Percentiles rank a stretch among this genome's conserved stretches.
These are phyloP conservation scores for Pseudogymnoascus sp. DNA, from an alignment of 2,329 filamentous ascomycete species.

Conservation along the genomic window DNA sequence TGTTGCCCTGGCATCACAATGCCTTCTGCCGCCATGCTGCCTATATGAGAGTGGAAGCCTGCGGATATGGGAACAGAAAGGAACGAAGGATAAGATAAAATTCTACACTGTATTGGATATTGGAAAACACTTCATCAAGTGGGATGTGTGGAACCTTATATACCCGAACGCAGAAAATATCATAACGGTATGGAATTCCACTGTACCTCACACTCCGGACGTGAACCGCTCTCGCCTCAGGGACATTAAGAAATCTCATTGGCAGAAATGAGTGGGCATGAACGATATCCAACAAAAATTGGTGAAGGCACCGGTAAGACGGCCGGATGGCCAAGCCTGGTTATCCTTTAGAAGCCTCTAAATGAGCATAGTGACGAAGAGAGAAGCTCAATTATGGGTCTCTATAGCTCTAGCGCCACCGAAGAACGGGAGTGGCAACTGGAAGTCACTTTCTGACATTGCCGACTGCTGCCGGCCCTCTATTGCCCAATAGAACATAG, in stretches of 20 bases:
- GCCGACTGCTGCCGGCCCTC: not conserved
- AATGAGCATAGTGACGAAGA: not conserved
- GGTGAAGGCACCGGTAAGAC: not conserved
- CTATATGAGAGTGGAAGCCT: not conserved
- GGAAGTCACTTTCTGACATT: slow-evolving; percentile 7
- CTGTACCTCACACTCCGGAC: not conserved
- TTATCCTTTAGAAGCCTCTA: not conserved
- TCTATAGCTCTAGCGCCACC: not conserved
- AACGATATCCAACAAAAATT: not conserved
- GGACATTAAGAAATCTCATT: not conserved
- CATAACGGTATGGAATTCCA: not conserved
- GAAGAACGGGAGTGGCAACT: slow-evolving; percentile 2
- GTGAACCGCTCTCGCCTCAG: not conserved
- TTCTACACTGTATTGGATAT: not conserved
- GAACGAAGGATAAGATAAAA: not conserved
- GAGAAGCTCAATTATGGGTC: not conserved
- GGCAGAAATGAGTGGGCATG: not conserved
- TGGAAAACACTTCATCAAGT: not conserved
- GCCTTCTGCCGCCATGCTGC: slow-evolving; percentile 8
- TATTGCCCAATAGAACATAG: not conserved
- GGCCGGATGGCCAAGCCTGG: not conserved
- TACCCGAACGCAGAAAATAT: not conserved
- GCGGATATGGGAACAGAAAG: not conserved
- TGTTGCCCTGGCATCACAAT: slow-evolving; percentile 2
- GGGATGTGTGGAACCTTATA: slow-evolving; percentile 1